These are phyloP conservation scores for Metschnikowia anglica DNA, from an alignment of 805 yeast species.

Conservation along the genomic window DNA sequence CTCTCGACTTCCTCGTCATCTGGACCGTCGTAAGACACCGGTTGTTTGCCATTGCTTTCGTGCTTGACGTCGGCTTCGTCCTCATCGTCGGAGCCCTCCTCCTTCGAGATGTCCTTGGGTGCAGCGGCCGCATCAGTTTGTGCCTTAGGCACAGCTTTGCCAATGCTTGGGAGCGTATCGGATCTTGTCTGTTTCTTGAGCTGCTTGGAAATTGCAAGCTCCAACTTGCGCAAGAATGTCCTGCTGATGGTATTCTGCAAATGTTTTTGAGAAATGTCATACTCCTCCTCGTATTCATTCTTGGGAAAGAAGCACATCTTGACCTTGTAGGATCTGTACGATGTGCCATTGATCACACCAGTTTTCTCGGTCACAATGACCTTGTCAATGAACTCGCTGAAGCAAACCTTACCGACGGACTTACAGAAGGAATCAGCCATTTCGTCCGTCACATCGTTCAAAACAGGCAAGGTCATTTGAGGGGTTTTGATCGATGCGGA, in stretches of 20 bases:
- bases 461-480: constrained; percentile 91
- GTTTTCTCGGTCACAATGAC: constrained; percentile 88
- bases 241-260: constrained; percentile 66
- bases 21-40: constrained; percentile 90
- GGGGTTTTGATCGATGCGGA: constrained; percentile 96
- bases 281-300: constrained; percentile 79
- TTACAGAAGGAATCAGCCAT: constrained; percentile 93
- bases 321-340: constrained; percentile 72
- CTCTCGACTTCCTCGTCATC: constrained; percentile 94
- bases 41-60: constrained; percentile 68
- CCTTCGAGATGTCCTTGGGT: constrained; percentile 21
- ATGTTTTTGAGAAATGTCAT: constrained; percentile 79
- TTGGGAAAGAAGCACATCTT: constrained; percentile 71
- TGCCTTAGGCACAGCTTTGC: constrained; percentile 60
- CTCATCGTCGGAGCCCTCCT: constrained; percentile 38
- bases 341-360: constrained; percentile 51
- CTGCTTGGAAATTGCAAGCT: constrained; percentile 73
- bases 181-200: constrained; percentile 73
- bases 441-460: constrained; percentile 74
- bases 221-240: constrained; percentile 68
- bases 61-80: constrained; percentile 51
- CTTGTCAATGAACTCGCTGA: constrained; percentile 85
- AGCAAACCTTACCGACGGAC: constrained; percentile 76
- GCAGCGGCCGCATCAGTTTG: constrained; percentile 36
- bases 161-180: constrained; percentile 60